Base-by-base conservation (phyloP, 1,139 yeast species). In the Lodderomyces beijingensis region DNA sequence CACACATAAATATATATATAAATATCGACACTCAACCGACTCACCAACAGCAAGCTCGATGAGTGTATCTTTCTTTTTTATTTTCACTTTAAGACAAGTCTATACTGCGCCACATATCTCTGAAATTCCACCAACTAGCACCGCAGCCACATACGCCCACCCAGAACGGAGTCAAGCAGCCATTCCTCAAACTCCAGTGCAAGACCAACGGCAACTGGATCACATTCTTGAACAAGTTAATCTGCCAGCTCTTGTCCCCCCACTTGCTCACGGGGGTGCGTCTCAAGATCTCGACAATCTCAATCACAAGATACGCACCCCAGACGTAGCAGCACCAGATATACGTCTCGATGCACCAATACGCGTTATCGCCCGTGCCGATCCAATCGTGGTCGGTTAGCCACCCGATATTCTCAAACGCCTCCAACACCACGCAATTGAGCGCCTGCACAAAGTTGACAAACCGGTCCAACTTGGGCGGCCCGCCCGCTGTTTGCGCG, bases 331-430 rank as follows among this genome's bases (percentile, higher is more conserved):
- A 67, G 37, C 78, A 71, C 65, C 76, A 60, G 16, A 68, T 55
- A 44, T 69, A 68, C 1, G 74, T 62, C 40, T 62, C 70, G 16
- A 58, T 49, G 41, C 68, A 60, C 74, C 73, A 68, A 45, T 57
- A 62, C 34, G 46, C 44, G 45, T 69, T 60, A 41, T 70, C 71
- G 23, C 48, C 43, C 14, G 76, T 72, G 5, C 66, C 63, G 2
- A 73, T 58, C 75, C 77, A 74, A 41, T 70, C 62, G 46, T 74
- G 79, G 31, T 73, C 79, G 2, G 74, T 66, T 27, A 70, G 54
- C 74, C 78, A 75, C 2, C 79, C 80, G n/a, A 70, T 66, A 36
- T 74, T 74, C 44, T 75, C 81, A 27, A 74, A 53, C 5, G 74
- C 57, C 47, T 75, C 80, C 41, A 68, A 56, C 3, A 64, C 53